These are phyloP conservation scores for Penicillium vulpinum DNA, from an alignment of 2,329 filamentous ascomycete genomes.

Conservation along the genomic window DNA sequence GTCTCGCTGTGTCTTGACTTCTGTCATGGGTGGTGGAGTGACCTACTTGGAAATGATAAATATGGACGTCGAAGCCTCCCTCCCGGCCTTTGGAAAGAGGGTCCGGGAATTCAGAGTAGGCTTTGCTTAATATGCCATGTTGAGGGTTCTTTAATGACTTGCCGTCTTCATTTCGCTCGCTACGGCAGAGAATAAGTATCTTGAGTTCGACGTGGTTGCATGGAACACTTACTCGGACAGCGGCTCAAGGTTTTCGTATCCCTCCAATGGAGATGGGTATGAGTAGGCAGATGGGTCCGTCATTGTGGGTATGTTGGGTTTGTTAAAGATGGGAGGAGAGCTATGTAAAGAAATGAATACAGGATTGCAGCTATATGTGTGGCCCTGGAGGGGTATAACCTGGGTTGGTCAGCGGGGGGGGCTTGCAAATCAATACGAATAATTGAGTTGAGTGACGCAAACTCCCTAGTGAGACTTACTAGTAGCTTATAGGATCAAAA, in stretches of 20 bases:
- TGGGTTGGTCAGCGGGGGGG: not conserved
- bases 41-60: slow-evolving; percentile 70
- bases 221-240: slow-evolving; percentile 44
- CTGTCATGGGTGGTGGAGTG: not conserved
- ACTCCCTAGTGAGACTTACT: not conserved
- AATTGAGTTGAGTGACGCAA: not conserved
- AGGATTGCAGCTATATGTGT: not conserved
- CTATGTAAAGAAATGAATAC: not conserved
- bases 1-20: not conserved
- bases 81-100: slow-evolving; percentile 66
- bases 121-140: slow-evolving; percentile 60
- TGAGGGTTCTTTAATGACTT: slow-evolving; percentile 73
- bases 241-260: slow-evolving; percentile 51
- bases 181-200: slow-evolving; percentile 21
- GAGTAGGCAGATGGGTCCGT: slow-evolving; percentile 54
- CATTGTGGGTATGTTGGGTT: slow-evolving; percentile 35
- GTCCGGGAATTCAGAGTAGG: slow-evolving; percentile 68
- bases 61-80: slow-evolving; percentile 82
- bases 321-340: not conserved
- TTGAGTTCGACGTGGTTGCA: not conserved
- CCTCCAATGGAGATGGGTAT: slow-evolving; percentile 56
- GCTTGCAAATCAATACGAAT: slow-evolving; percentile 12
- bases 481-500: not conserved
- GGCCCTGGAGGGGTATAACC: not conserved
- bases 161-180: slow-evolving; percentile 67